Base-by-base conservation (phyloP, 768 basidiomycete genomes). In the Plicaturopsis crispa region DNA sequence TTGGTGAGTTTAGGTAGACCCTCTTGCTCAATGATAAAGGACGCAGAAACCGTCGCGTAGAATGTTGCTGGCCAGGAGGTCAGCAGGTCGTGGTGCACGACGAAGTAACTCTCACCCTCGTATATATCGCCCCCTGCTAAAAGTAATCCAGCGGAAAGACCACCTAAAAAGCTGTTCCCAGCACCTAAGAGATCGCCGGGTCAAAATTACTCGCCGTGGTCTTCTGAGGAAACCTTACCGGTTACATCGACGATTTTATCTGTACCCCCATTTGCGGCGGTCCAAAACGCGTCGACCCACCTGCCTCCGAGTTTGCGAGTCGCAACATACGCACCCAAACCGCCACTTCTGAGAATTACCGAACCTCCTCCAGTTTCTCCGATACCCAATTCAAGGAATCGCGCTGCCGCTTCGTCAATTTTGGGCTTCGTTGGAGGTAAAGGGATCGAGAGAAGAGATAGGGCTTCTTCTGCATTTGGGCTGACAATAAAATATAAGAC, bases 141-240 rank as follows among this genome's bases (percentile, higher is more conserved):
- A 14, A 61, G 46, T 36, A 91, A 54, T 1, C 89, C 89, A 14
- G 86, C 89, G 8, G 78, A 78, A 11, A 92, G 67, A 5, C 89
- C 89, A 11, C 89, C 89, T 17, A 93, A 66, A 57, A 93, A 94
- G 42, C 77, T 72, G 56, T 94, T 94, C 12, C 91, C 91, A n/a
- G 88, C 90, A 31, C 91, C 87, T 88, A 45, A 17, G 41, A 22
- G 14, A n/a, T 24, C 12, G 31, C 44, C 16, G 39, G 30, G 33
- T n/a, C 14, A 33, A 41, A 23, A 20, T 45, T 44, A 37, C 21
- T 28, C 34, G 38, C 47, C 40, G 39, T 41, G 31, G 38, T n/a
- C 11, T 22, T 24, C 13, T 33, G 16, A 26, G 38, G 31, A 47
- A 43, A 38, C 51, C 55, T 48, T 44, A 79, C 85, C 90, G 46